These are phyloP conservation scores for Candida koratica DNA, from an alignment of 805 yeast genomes.

Conservation along the genomic window DNA sequence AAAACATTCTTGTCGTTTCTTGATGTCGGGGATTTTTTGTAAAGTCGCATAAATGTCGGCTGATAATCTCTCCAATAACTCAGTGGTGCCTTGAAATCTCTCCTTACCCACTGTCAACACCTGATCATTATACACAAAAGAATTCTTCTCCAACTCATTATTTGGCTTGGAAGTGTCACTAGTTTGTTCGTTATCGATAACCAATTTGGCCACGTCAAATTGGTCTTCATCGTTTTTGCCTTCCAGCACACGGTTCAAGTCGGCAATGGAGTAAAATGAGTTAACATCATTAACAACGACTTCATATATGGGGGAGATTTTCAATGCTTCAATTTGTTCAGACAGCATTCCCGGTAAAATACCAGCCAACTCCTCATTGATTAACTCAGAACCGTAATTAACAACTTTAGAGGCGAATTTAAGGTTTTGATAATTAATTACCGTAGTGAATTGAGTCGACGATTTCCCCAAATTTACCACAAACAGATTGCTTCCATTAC, in stretches of 20 bases:
- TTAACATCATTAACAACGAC: conserved; percentile 66
- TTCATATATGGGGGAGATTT: conserved; percentile 72
- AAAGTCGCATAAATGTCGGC: conserved; percentile 51
- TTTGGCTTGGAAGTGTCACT: conserved; percentile 41
- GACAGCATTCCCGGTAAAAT: conserved; percentile 55
- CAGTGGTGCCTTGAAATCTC: conserved; percentile 75
- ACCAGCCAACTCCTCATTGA: conserved; percentile 51
- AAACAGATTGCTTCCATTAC: conserved; percentile 58
- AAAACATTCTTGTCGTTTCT: conserved; percentile 76
- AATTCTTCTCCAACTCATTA: conserved; percentile 67
- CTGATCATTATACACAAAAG: conserved; percentile 56
- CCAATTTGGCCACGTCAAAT: conserved; percentile 85
- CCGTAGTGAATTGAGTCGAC: conserved; percentile 73
- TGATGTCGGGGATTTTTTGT: conserved; percentile 58
- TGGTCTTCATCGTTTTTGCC: conserved; percentile 48
- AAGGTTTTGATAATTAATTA: conserved; percentile 66
- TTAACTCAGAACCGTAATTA: conserved; percentile 59
- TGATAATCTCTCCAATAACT: conserved; percentile 53
- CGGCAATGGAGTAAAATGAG: conserved; percentile 60
- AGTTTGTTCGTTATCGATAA: conserved; percentile 47
- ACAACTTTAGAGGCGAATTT: conserved; percentile 50
- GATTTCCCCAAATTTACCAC: conserved; percentile 79
- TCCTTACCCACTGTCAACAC: conserved; percentile 77
- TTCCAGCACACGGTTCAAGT: conserved; percentile 28
- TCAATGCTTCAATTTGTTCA: conserved; percentile 68